Conservation (phyloP, 2,329 filamentous ascomycete species). For the Aureobasidium pullulans region DNA sequence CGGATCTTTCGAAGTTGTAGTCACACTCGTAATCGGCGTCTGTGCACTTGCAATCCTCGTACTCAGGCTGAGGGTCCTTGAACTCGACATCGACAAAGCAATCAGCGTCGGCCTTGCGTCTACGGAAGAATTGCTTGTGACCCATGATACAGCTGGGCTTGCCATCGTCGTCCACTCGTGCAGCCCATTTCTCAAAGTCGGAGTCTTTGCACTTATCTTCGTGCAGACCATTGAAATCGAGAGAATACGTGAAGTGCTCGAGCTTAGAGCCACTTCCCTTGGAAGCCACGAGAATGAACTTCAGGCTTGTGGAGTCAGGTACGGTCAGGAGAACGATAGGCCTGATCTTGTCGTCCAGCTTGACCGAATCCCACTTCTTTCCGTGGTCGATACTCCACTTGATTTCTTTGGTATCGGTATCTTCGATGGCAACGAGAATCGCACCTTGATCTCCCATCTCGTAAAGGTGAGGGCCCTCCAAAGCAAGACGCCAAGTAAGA, state of each 20-base stretch:
- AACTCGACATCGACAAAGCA: constrained; percentile 87
- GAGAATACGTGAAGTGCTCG: constrained; percentile 52
- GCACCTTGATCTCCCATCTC: constrained; percentile 93
- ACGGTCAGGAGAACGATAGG: constrained; percentile 77
- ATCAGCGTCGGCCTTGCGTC: constrained; percentile 78
- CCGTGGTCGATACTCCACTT: constrained; percentile 88
- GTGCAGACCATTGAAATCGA: constrained; percentile 79
- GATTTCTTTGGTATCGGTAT: constrained; percentile 56
- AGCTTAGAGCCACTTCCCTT: constrained; percentile 45
- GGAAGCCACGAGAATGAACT: constrained; percentile 71
- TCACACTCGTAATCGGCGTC: constrained; percentile 91
- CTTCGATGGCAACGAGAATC: constrained; percentile 73
- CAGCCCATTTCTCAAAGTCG: constrained; percentile 85
- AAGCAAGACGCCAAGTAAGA: constrained; percentile 67
- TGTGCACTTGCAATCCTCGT: constrained; percentile 72
- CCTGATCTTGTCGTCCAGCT: constrained; percentile 62
- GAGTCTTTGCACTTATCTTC: constrained; percentile 67
- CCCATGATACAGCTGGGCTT: constrained; percentile 91
- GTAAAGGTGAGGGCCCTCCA: constrained; percentile 83
- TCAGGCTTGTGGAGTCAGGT: constrained; percentile 84
- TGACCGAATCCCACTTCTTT: constrained; percentile 66
- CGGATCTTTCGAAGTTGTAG: constrained; percentile 71
- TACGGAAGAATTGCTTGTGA: constrained; percentile 77
- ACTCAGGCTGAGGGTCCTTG: constrained; percentile 64
- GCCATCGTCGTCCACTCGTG: constrained; percentile 70